A percentile compares a stretch with the other conserved stretches of the same genome.
Evolutionary conservation across 1,284 basidiomycete species (phyloP).

Genomic region (Spongiforma sp.): DNA sequence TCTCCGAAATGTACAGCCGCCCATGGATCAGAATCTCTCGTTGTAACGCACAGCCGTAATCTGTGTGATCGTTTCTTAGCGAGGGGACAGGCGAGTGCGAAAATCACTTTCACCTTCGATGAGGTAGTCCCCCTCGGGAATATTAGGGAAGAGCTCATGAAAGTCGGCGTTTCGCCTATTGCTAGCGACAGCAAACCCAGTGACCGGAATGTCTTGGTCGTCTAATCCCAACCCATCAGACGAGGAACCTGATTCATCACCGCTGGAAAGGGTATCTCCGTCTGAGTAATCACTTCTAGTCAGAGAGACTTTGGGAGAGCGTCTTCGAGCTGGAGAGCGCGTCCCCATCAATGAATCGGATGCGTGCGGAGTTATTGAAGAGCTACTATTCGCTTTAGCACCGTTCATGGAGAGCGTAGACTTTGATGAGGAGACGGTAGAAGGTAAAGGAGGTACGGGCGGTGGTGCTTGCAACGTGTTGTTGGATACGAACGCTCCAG

Average conservation of each 20-base stretch:
- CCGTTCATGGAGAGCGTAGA: conserved; percentile 22
- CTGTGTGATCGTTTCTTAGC: conserved; percentile 47
- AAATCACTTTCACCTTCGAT: conserved; percentile 80
- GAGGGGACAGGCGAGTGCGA: not conserved
- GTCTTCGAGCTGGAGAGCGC: conserved; percentile 13
- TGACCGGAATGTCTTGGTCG: conserved; percentile 79
- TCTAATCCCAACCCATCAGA: conserved; percentile 56
- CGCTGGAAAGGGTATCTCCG: conserved; percentile 34
- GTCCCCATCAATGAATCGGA: conserved; percentile 2
- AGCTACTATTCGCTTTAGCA: conserved; percentile 8
- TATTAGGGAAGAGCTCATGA: conserved; percentile 87
- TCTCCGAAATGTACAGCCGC: conserved; percentile 95
- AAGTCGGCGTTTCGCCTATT: conserved; percentile 96
- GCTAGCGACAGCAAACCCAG: conserved; percentile 97
- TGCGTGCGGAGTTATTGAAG: conserved; percentile 1
- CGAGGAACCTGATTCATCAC: conserved; percentile 41
- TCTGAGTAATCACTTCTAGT: conserved; percentile 35
- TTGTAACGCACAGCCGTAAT: conserved; percentile 97
- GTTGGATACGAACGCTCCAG: conserved; percentile 69
- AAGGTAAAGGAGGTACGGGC: conserved; percentile 17
- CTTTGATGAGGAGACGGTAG: conserved; percentile 22
- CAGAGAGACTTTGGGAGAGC: conserved; percentile 25
- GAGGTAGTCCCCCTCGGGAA: conserved; percentile 96
- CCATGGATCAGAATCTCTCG: conserved; percentile 98
- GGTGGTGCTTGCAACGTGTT: conserved; percentile 43